Conservation (phyloP, 768 basidiomycete genomes). For the Termitomyces sp. region DNA sequence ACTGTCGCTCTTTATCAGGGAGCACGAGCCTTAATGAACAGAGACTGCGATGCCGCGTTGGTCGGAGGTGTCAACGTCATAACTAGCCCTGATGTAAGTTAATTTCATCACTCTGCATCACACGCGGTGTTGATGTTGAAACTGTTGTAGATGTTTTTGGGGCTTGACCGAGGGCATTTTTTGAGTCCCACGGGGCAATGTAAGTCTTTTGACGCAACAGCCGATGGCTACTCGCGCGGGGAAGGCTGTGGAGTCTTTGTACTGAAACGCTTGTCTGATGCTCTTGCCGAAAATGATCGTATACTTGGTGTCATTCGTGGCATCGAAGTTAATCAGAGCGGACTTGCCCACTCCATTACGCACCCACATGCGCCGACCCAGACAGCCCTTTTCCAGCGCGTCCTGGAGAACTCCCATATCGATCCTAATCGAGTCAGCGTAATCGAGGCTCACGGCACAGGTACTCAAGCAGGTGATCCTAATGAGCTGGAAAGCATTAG, state of each 20-base stretch:
- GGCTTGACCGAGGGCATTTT: constrained; percentile 65
- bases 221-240: constrained; percentile 67
- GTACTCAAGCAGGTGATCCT: constrained; percentile 66
- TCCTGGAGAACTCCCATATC: constrained; percentile 41
- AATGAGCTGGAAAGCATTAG: constrained; percentile 61
- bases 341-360: constrained; percentile 61
- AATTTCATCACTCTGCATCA: not conserved
- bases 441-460: constrained; percentile 74
- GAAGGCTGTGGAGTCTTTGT: constrained; percentile 73
- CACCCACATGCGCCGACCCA: constrained; percentile 66
- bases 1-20: constrained; percentile 65
- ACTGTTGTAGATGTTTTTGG: constrained; percentile 55
- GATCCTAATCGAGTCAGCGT: constrained; percentile 45
- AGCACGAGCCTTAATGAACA: constrained; percentile 53
- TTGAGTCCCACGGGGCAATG: constrained; percentile 62
- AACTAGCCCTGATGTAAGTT: constrained; percentile 62
- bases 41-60: constrained; percentile 63
- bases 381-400: constrained; percentile 41
- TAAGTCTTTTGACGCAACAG: constrained; percentile 64
- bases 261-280: constrained; percentile 64
- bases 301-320: constrained; percentile 67
- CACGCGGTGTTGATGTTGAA: not conserved
- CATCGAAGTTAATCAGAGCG: constrained; percentile 69
- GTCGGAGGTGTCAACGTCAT: constrained; percentile 75
- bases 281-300: constrained; percentile 58